A percentile compares a stretch with the other conserved stretches of the same genome.
These are phyloP conservation scores for Clohesyomyces aquaticus DNA, from an alignment of 495 filamentous ascomycete genomes.

Conservation along the genomic window DNA sequence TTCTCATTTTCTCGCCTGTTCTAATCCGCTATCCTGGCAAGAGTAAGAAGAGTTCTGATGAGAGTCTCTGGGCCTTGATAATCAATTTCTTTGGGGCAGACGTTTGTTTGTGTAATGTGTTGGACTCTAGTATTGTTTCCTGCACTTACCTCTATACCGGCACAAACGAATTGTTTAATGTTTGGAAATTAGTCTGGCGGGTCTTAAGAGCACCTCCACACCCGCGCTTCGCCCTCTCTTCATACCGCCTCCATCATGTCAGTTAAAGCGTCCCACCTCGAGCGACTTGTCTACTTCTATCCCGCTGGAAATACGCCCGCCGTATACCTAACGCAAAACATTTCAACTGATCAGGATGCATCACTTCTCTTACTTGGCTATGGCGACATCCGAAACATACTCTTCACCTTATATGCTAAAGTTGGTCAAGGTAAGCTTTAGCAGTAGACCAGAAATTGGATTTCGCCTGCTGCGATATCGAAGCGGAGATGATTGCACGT, in stretches of 20 bases:
- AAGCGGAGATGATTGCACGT: slow-evolving; percentile 50
- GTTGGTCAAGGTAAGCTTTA: slow-evolving; percentile 4
- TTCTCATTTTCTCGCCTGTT: no score
- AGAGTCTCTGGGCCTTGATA: no score
- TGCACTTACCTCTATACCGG: no score
- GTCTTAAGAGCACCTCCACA: no score
- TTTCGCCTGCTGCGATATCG: slow-evolving; percentile 57
- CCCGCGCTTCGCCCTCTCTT: not conserved
- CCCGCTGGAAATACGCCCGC: slow-evolving; percentile 58
- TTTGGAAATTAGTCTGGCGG: no score
- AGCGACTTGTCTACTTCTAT: slow-evolving; percentile 47
- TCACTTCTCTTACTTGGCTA: slow-evolving; percentile 56
- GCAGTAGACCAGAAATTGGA: slow-evolving; percentile 31
- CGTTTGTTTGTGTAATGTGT: no score
- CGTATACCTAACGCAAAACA: slow-evolving; percentile 51
- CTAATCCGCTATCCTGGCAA: no score
- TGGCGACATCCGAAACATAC: slow-evolving; percentile 35
- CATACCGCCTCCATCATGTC: slow-evolving; percentile 5
- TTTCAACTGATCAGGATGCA: slow-evolving; percentile 54
- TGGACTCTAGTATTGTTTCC: no score
- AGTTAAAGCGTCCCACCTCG: slow-evolving; percentile 7
- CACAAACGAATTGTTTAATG: no score
- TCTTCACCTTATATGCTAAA: slow-evolving; percentile 29
- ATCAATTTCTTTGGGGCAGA: no score
- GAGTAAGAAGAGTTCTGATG: no score